These are phyloP conservation scores for Cunninghamia lanceolata DNA, from an alignment of 75 land plant species.

Conservation along the genomic window DNA sequence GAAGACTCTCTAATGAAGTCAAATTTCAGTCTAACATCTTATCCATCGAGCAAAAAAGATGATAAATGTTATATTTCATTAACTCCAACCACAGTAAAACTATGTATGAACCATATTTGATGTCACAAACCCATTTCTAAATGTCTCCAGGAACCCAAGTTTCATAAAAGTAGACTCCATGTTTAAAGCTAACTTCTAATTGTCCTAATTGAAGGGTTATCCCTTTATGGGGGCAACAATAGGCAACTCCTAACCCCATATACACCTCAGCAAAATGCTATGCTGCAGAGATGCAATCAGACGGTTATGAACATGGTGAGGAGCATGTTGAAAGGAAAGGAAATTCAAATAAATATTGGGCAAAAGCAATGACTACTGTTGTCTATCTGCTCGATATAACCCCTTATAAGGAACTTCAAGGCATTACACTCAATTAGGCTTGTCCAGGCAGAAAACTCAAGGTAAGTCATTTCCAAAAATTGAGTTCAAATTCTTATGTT, in stretches of 20 bases:
- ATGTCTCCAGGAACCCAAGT: no score
- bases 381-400: background rate
- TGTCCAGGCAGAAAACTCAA: background rate
- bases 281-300: constrained; percentile 6
- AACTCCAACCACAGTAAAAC: no score
- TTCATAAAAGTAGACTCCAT: no score
- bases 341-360: constrained; percentile 5
- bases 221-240: background rate
- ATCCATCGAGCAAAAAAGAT: no score
- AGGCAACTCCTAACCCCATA: constrained; percentile 3
- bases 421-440: background rate
- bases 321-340: background rate
- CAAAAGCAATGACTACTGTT: constrained; percentile 10
- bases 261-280: constrained; percentile 20
- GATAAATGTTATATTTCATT: no score
- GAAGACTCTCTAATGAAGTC: no score
- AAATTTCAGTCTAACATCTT: no score
- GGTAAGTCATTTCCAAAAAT: background rate
- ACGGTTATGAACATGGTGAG: constrained; percentile 1
- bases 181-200: no score
- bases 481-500: background rate
- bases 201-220: no score
- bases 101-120: no score
- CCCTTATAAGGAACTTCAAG: background rate
- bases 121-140: no score